Evolutionary conservation across 768 basidiomycete species (phyloP).

Genomic region (Hericium alpestre): DNA sequence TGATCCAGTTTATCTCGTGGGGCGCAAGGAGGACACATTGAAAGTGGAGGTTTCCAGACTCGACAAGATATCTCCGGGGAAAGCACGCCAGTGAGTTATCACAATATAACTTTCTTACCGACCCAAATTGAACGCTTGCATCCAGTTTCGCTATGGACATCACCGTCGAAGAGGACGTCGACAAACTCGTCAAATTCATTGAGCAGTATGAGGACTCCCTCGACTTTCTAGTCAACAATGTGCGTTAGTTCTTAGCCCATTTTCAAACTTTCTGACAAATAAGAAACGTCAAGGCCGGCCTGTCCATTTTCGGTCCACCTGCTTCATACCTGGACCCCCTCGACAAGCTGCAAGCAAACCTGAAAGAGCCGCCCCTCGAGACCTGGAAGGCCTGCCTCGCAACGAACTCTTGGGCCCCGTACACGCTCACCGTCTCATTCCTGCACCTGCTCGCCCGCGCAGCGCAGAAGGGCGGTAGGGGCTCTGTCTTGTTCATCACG

Average conservation of each 20-base stretch:
- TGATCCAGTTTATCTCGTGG: neutral
- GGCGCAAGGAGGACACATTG: neutral
- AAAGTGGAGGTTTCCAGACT: neutral
- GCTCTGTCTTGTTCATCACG: neutral
- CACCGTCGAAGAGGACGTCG: neutral
- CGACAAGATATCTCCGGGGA: neutral
- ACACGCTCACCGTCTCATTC: neutral
- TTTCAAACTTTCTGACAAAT: neutral
- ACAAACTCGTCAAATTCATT: neutral
- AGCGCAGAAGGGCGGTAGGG: neutral
- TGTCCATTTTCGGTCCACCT: neutral
- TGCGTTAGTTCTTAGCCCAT: neutral
- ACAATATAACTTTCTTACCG: neutral
- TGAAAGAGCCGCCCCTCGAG: neutral
- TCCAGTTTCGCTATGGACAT: neutral
- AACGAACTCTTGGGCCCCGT: neutral
- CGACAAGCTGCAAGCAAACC: neutral
- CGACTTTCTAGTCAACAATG: neutral
- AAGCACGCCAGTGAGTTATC: neutral
- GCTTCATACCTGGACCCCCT: neutral
- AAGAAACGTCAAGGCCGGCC: neutral
- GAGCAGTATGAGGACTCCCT: neutral
- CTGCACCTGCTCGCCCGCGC: neutral
- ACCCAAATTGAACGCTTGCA: neutral
- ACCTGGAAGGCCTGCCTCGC: neutral